Evolutionary conservation across 169 alveolate species (phyloP), one percentile per base, ranked within the genome.

Genomic region (Theileria annulata): DNA sequence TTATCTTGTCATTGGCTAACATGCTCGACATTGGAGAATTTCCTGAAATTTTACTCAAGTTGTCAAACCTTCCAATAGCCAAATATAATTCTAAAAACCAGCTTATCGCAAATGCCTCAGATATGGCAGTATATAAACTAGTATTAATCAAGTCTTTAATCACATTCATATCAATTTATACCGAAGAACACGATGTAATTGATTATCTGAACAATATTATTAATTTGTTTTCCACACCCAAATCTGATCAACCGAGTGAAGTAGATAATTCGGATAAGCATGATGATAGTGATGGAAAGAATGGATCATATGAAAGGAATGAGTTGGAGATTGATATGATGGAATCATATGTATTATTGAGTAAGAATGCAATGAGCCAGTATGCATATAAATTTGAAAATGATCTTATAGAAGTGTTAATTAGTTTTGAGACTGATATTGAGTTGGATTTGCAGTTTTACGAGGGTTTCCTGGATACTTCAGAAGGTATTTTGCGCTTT

Each of bases 401-500:
- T 2, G 23, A n/a, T 6, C 30, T 9, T 33, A 54, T 76, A 12
- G 67, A 42, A 15, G 71, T 74, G n/a, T 10, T 27, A 12, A 51
- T 82, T 23, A 75, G 76, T 35, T 27, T 82, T 30, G 62, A 72
- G 35, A 49, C 66, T 15, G 76, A 47, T 17, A 37, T 82, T 73
- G 60, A 67, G 15, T 64, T 82, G 59, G 86, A 82, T 31, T 54
- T 82, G 0, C 79, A 77, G 21, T 82, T 74, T 33, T 13, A 23
- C 2, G 28, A 47, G 42, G 88, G 79, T 25, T 25, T 28, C 47
- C 17, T 82, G 21, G 73, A 78, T 58, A 82, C 88, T 3, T 68
- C 88, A 28, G 72, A 72, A 23, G 88, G 88, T 0, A 49, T 71
- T n/a, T 68, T 76, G 56, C 37, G 35, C 4, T 82, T 82, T 58